Evolutionary conservation across 169 alveolate species (phyloP).

Genomic region (Babesia bovis): DNA sequence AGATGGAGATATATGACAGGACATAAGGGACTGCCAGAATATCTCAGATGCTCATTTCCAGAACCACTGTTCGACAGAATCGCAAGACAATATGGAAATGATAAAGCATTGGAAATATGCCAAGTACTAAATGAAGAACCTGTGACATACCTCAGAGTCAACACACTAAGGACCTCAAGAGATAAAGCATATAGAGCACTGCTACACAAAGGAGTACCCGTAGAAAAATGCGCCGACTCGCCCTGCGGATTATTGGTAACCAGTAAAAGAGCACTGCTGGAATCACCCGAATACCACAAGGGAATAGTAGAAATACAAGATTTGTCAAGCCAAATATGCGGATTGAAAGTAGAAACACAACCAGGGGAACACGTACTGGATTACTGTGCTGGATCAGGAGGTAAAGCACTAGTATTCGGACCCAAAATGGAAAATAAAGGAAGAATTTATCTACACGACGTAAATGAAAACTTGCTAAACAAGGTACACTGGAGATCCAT

Average conservation of each 20-base stretch:
- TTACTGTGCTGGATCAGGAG: constrained; percentile 94
- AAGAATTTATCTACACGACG: constrained; percentile 87
- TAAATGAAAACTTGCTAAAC: constrained; percentile 70
- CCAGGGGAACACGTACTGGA: constrained; percentile 90
- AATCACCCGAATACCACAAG: constrained; percentile 83
- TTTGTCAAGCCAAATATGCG: constrained; percentile 87
- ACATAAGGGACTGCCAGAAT: constrained; percentile 79
- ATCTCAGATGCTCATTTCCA: constrained; percentile 84
- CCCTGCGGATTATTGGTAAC: constrained; percentile 84
- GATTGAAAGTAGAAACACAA: constrained; percentile 73
- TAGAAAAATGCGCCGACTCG: constrained; percentile 83
- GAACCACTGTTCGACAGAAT: constrained; percentile 74
- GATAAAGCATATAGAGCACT: constrained; percentile 74
- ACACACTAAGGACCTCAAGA: constrained; percentile 67
- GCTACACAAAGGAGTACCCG: constrained; percentile 78
- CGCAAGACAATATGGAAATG: constrained; percentile 75
- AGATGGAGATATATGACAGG: constrained; percentile 81
- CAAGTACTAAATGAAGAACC: constrained; percentile 83
- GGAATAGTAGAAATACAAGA: constrained; percentile 92
- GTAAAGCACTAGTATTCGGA: constrained; percentile 90
- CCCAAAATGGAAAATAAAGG: constrained; percentile 88
- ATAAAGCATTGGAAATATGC: constrained; percentile 79
- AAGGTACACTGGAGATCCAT: constrained; percentile 39
- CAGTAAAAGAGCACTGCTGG: constrained; percentile 77
- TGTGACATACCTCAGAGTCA: constrained; percentile 79